Conservation (phyloP, 495 filamentous ascomycete genomes). For the Oidiodendron maius region DNA sequence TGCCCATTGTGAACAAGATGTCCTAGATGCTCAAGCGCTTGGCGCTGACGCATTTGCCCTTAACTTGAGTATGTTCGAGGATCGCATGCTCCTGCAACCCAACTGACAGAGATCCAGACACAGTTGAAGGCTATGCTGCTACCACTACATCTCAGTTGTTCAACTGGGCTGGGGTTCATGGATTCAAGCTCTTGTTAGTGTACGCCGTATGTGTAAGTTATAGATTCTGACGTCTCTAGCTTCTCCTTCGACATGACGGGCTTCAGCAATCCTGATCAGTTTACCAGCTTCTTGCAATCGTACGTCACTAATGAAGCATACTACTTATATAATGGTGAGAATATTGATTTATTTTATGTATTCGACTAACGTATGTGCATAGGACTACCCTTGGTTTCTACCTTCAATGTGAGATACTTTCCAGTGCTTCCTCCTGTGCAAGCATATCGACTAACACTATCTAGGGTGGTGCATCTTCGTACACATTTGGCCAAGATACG, state of each 20-base stretch:
- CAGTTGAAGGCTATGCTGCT: constrained; percentile 17
- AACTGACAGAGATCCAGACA: neutral
- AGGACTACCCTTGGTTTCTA: constrained; percentile 10
- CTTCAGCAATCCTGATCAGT: constrained; percentile 20
- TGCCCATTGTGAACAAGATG: constrained; percentile 28
- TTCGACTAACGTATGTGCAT: neutral
- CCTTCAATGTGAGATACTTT: constrained; percentile 6
- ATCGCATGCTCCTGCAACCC: neutral
- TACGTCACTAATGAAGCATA: constrained; percentile 25
- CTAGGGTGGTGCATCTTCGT: constrained; percentile 10
- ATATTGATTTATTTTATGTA: neutral
- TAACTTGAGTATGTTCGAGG: constrained; percentile 16
- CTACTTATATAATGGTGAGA: constrained; percentile 18
- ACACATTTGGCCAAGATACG: constrained; percentile 9
- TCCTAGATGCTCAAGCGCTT: constrained; percentile 25
- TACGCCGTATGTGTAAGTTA: neutral
- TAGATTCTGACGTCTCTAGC: neutral
- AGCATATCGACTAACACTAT: neutral
- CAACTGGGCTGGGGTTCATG: constrained; percentile 20
- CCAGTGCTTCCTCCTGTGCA: neutral
- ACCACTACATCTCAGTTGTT: constrained; percentile 28
- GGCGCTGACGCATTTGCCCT: constrained; percentile 33
- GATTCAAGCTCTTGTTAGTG: constrained; percentile 29
- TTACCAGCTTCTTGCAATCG: constrained; percentile 21
- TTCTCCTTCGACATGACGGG: constrained; percentile 32